phyloP scores from a whole-genome alignment of 1,284 basidiomycete genomes.

The Pseudozyma tsukubaensis region DNA sequence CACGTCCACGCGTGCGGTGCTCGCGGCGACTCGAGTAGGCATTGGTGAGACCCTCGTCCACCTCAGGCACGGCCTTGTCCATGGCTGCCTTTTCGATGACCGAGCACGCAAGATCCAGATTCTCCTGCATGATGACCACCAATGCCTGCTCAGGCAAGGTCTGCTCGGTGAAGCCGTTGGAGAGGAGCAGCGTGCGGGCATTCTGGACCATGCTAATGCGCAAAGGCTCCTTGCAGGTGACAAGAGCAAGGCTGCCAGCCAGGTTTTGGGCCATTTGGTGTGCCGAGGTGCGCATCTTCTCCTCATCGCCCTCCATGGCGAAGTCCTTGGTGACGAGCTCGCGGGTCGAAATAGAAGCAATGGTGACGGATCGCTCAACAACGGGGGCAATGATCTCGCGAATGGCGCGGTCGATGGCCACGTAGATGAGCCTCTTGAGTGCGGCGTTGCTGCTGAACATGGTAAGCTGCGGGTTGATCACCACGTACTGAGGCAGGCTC shows the following conservation, averaged over 20 bases:
- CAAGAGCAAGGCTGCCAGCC: constrained; percentile 93
- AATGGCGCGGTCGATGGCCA: constrained; percentile 93
- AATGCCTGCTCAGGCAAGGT: constrained; percentile 74
- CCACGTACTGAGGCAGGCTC: constrained; percentile 78
- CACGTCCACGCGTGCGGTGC: constrained; percentile 80
- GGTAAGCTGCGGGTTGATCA: constrained; percentile 77
- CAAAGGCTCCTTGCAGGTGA: constrained; percentile 98
- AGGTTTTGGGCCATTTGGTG: constrained; percentile 97
- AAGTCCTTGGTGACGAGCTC: constrained; percentile 98
- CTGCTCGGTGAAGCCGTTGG: constrained; percentile 73
- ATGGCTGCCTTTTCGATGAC: constrained; percentile 98
- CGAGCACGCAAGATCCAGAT: constrained; percentile 91
- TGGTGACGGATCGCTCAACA: constrained; percentile 98
- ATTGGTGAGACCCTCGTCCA: constrained; percentile 86
- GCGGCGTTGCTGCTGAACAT: constrained; percentile 80
- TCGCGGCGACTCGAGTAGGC: constrained; percentile 83
- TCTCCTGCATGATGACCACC: constrained; percentile 86
- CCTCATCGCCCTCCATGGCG: constrained; percentile 90
- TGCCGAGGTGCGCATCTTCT: constrained; percentile 88
- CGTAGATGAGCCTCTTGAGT: constrained; percentile 90
- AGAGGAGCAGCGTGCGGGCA: constrained; percentile 76
- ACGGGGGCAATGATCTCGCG: constrained; percentile 98
- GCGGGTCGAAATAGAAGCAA: constrained; percentile 95
- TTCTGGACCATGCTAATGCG: constrained; percentile 92
- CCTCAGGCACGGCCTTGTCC: constrained; percentile 93